Evolutionary conservation across 306 rosid genomes (phyloP).

Genomic region (Prosopis cineraria): DNA sequence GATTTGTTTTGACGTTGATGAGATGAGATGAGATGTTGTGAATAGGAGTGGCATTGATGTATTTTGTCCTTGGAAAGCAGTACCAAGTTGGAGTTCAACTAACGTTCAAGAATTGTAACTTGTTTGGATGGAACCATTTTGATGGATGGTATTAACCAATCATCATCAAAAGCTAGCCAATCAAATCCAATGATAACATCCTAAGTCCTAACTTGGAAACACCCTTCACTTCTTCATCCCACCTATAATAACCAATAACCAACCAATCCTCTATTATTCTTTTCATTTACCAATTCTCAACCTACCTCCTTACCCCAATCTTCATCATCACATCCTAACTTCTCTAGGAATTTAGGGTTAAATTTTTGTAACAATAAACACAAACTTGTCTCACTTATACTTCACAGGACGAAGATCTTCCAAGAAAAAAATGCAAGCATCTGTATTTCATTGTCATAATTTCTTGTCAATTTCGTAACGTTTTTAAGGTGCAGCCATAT

Average conservation of each 20-base stretch:
- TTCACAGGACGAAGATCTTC: background rate
- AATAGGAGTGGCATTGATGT: background rate
- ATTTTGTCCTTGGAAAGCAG: background rate
- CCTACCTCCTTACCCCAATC: background rate
- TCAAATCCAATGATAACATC: too few species aligned
- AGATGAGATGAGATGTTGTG: background rate
- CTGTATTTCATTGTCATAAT: background rate
- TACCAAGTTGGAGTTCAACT: background rate
- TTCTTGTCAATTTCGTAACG: background rate
- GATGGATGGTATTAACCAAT: background rate
- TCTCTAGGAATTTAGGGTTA: too few species aligned
- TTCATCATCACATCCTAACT: too few species aligned
- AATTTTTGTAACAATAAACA: background rate
- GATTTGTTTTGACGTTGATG: too few species aligned
- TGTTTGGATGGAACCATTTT: background rate
- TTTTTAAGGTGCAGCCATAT: background rate
- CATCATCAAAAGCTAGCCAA: background rate
- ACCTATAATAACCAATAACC: too few species aligned
- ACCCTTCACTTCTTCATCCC: too few species aligned
- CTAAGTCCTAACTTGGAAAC: too few species aligned
- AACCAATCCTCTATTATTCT: too few species aligned
- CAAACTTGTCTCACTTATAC: background rate
- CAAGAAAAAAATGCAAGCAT: background rate
- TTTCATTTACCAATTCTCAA: background rate
- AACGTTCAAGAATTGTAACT: background rate